Evolutionary conservation across 2,329 filamentous ascomycete species (phyloP).

Genomic region (Colletotrichum paranaense): DNA sequence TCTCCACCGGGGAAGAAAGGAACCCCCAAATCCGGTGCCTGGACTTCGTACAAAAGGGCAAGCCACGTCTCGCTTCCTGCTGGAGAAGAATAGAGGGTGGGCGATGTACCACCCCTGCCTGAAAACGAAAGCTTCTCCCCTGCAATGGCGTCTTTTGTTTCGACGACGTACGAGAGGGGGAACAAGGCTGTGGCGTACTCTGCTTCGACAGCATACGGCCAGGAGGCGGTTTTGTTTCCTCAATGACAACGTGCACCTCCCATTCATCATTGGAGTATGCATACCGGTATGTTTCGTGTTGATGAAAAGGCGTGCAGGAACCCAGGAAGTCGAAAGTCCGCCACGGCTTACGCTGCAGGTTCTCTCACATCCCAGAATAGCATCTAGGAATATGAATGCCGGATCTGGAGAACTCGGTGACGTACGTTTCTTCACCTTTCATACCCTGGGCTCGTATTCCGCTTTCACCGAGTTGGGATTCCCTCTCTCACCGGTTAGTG

Average conservation of each 20-base stretch:
- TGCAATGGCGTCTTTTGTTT: background rate
- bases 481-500: background rate
- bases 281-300: background rate
- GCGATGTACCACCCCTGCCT: background rate
- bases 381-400: too few species aligned
- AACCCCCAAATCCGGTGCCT: background rate
- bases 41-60: background rate
- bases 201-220: background rate
- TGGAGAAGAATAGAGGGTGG: background rate
- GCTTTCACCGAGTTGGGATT: background rate
- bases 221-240: too few species aligned
- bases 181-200: background rate
- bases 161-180: background rate
- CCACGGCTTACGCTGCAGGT: background rate
- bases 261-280: background rate
- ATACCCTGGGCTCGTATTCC: background rate
- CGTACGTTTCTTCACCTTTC: background rate
- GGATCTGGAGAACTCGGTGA: background rate
- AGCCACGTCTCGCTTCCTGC: background rate
- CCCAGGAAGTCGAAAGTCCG: background rate
- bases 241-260: background rate
- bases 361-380: background rate
- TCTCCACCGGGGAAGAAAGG: background rate
- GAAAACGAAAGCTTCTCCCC: too few species aligned
- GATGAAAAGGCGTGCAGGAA: background rate